Evolutionary conservation across 306 rosid genomes (phyloP), one percentile per base, ranked within the genome.

Genomic region (Malus sylvestris): DNA sequence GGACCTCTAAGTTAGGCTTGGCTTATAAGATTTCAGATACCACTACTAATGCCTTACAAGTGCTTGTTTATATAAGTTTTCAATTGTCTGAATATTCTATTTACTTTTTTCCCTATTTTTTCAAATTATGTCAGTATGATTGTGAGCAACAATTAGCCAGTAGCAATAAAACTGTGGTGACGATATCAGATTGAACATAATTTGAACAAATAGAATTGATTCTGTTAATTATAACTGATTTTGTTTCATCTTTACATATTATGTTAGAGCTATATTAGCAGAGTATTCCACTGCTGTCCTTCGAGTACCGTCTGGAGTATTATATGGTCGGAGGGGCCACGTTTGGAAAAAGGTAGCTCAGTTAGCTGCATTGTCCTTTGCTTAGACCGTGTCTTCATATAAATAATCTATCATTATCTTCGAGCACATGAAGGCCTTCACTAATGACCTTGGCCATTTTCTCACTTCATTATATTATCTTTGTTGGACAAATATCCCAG

Each of bases 281-380:
- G 99, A 96, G 88, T 96, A 96, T 85, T 92, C 99, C 77, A 98
- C 98, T 76, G 97, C 99, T 78, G 89, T 91, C 77, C 99, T 96
- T 78, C 98, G 99, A 77, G 98, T 92, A 67, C 86, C 92, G 46
- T 96, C 99, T 71, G 96, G 91, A 68, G 91, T 96, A 46, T 80
- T 96, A 71, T 92, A 92, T 80, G 98, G 99, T 49, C 85, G 93
- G 76, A 89, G 86, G 82, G 83, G 93, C 69, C 82, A 91, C 69
- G 46, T 90, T 63, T 92, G 97, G 99, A 96, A 88, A 84, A 96
- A 96, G 99, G 99, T 96, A 77, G 75, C 11, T 44, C 73, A 52
- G 69, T 75, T 67, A 67, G 70, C 73, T 57, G 71, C 67, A 52
- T 49, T 29, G 33, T 80, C 23, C 44, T 55, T 76, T 75, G 27